Base-by-base conservation (phyloP, 2,329 filamentous ascomycete species). In the Fusarium protoensiforme region DNA sequence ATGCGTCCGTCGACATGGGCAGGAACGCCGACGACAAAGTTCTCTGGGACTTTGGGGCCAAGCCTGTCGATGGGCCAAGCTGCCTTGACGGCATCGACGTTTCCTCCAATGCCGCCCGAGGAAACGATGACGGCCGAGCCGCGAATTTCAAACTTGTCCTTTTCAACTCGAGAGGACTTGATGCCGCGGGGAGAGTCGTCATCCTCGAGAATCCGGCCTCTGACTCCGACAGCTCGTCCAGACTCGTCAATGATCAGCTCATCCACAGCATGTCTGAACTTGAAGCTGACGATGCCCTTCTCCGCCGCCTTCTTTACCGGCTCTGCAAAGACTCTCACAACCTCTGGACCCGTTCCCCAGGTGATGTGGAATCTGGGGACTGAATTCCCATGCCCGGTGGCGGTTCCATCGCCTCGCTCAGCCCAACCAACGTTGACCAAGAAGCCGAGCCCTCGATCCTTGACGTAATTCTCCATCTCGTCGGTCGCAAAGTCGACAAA, bases 1-100 rank as follows among this genome's bases (percentile, higher is more conserved):
- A 91, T 91, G 61, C 89, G 86, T 3, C 90, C 90, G 71, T 92
- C 90, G n/a, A 92, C 90, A 71, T 91, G 89, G 0, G 88, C 88
- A 0, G 90, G 90, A 4, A 92, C 90, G 9, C 90, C 90, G 16
- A 90, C 78, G 46, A 91, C 88, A 70, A 91, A 90, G 69, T 83
- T 83, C 68, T 87, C 79, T 0, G 90, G 90, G 0, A 90, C 83
- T 39, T 85, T 85, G 43, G 88, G 87, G 0, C 90, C 90, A 2
- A 92, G 81, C 1, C 89, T 84, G 48, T 90, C 87, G 1, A 87
- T 67, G 0, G 90, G 90, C 90, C 90, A 92, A 2, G 83, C 84
- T 41, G 85, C 84, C 76, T 88, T 89, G 61, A 92, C 87, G 3
- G 87, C 85, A 2, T 91, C 89, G n/a, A 90, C 82, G 64, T 91